Conservation (phyloP, 441 rosid species). For the California macrophylla region DNA sequence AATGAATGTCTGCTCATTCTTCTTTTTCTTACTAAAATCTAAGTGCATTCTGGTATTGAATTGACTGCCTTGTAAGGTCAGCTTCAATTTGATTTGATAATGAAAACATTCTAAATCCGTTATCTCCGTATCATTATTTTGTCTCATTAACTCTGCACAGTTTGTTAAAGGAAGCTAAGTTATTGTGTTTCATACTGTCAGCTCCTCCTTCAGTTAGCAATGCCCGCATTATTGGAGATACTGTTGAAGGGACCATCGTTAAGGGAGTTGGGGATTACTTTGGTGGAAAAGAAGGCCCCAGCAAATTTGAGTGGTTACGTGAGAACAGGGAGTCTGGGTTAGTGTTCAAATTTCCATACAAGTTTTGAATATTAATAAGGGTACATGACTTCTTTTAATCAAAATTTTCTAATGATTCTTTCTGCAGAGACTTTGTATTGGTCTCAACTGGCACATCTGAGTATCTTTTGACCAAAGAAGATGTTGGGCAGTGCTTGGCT, state of each 20-base stretch:
- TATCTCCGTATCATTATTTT: neutral
- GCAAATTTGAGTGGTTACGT: slow-evolving; percentile 90
- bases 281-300: slow-evolving; percentile 98
- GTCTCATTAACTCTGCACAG: neutral
- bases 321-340: slow-evolving; percentile 75
- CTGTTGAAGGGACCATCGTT: slow-evolving; percentile 66
- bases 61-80: neutral
- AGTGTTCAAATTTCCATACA: slow-evolving; percentile 23
- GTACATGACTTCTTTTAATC: slow-evolving; percentile 1
- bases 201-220: slow-evolving; percentile 87
- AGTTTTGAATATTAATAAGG: neutral
- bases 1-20: neutral
- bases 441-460: slow-evolving; percentile 76
- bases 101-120: neutral
- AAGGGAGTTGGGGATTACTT: slow-evolving; percentile 88
- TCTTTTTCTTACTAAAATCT: neutral
- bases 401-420: slow-evolving; percentile 11
- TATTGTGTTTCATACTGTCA: slow-evolving; percentile 35
- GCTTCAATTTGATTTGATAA: neutral
- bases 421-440: slow-evolving; percentile 51
- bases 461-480: slow-evolving; percentile 75
- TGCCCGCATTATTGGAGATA: slow-evolving; percentile 73
- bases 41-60: neutral
- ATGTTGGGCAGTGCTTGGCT: slow-evolving; percentile 66
- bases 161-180: slow-evolving; percentile 11